phyloP scores from a whole-genome alignment of 257 asterid genomes.

The Avicennia marina region DNA sequence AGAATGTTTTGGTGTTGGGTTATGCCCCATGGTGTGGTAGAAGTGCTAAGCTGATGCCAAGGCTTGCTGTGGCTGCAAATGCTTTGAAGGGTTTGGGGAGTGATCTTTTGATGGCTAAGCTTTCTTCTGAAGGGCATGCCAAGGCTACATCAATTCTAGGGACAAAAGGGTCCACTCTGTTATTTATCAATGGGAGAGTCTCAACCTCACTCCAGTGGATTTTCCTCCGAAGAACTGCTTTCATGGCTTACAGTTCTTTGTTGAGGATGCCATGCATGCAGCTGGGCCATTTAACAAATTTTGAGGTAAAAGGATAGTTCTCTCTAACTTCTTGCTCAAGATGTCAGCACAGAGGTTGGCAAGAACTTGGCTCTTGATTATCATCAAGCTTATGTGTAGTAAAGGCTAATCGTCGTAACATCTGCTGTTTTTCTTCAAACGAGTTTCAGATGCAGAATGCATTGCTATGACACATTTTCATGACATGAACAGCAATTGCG shows the following conservation, averaged over 20 bases:
- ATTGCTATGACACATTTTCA: no score
- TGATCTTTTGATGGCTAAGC: constrained; percentile 65
- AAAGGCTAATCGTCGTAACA: no score
- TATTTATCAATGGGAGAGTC: constrained; percentile 81
- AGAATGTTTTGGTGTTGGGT: constrained; percentile 73
- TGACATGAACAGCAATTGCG: no score
- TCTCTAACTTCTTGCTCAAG: not conserved
- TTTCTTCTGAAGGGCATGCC: constrained; percentile 79
- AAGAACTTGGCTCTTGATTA: constrained; percentile 4
- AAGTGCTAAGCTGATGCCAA: constrained; percentile 96
- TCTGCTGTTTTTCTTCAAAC: no score
- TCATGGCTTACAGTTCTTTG: not conserved
- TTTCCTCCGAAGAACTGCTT: constrained; percentile 58
- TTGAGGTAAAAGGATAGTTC: constrained; percentile 50
- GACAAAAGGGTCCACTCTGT: constrained; percentile 80
- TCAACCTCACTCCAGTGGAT: constrained; percentile 84
- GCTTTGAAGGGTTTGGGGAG: constrained; percentile 60
- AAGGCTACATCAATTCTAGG: constrained; percentile 66
- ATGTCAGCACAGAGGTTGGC: not conserved
- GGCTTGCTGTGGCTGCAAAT: constrained; percentile 93
- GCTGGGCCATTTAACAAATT: constrained; percentile 67
- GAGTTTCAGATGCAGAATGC: no score
- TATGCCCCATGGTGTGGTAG: constrained; percentile 92
- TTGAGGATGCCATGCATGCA: constrained; percentile 31
- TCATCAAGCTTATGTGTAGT: no score